These are phyloP conservation scores for Lichtheimia ornata DNA, from an alignment of 371 early-diverging fungal genomes.

Conservation along the genomic window DNA sequence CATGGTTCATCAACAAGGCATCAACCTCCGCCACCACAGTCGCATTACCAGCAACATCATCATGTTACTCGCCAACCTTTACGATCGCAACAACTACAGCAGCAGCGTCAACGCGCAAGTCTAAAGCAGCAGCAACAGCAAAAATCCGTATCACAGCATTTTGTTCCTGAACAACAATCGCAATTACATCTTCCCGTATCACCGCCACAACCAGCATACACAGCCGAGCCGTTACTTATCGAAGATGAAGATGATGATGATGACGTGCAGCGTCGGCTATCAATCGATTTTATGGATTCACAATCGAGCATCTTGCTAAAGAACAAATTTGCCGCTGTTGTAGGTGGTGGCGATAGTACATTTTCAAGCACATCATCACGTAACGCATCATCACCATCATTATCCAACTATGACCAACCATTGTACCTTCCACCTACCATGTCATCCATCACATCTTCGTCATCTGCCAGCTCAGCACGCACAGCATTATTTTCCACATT, in stretches of 20 bases:
- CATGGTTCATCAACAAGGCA: background rate
- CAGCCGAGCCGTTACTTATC: too few relatives aligned
- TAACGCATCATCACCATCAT: background rate
- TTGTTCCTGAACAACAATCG: background rate
- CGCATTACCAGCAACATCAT: slow-evolving; percentile 1
- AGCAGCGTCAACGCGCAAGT: background rate
- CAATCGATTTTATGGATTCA: slow-evolving; percentile 13
- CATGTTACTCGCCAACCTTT: background rate
- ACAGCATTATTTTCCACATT: slow-evolving; percentile 16
- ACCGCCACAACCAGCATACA: background rate
- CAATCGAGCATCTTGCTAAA: background rate
- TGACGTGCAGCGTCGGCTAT: background rate
- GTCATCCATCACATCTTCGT: slow-evolving; percentile 10
- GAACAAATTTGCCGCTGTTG: background rate
- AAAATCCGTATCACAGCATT: too few relatives aligned
- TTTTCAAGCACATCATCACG: slow-evolving; percentile 9
- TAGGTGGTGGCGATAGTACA: background rate
- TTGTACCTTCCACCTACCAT: slow-evolving; percentile 10
- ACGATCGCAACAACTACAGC: slow-evolving; percentile 10
- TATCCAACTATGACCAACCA: background rate
- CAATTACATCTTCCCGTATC: slow-evolving; percentile 1
- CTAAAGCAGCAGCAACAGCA: too few relatives aligned
- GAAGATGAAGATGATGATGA: slow-evolving; percentile 5
- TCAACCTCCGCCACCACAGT: background rate
- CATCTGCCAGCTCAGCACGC: slow-evolving; percentile 1